Conservation (phyloP, 257 asterid genomes). For the Gardenia jasminoides region DNA sequence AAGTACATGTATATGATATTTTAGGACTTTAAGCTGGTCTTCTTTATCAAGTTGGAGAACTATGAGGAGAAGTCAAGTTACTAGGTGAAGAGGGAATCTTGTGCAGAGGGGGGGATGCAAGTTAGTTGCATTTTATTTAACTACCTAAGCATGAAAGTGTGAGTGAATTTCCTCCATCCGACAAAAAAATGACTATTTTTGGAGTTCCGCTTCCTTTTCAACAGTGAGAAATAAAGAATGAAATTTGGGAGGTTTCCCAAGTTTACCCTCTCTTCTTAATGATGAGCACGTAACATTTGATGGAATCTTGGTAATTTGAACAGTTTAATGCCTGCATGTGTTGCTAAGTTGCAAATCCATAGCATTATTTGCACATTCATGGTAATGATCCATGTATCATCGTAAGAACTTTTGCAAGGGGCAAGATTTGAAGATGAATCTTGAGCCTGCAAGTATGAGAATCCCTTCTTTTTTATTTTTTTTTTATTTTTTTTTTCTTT, state of each 20-base stretch:
- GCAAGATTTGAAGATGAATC: neutral
- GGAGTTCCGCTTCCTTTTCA: neutral
- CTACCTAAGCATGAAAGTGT: neutral
- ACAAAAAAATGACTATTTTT: neutral
- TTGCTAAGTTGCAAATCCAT: neutral
- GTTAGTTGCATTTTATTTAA: neutral
- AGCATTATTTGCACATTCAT: neutral
- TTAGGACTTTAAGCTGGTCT: neutral
- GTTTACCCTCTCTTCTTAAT: neutral
- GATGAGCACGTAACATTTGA: neutral
- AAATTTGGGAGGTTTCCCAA: neutral
- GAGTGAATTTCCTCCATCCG: neutral
- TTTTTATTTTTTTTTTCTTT: no score
- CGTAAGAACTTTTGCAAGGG: neutral
- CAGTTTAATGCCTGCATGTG: neutral
- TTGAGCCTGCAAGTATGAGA: no score
- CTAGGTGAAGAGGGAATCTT: neutral
- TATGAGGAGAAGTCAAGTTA: neutral
- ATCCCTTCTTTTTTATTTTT: no score
- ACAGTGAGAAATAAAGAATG: neutral
- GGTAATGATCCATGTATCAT: neutral
- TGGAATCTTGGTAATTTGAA: neutral
- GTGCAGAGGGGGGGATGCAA: no score
- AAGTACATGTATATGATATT: no score
- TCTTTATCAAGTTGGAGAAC: neutral